Percentiles rank a stretch among this genome's conserved stretches.
Evolutionary conservation across 163 green algal species (phyloP).

Genomic region (Prototheca wickerhamii): DNA sequence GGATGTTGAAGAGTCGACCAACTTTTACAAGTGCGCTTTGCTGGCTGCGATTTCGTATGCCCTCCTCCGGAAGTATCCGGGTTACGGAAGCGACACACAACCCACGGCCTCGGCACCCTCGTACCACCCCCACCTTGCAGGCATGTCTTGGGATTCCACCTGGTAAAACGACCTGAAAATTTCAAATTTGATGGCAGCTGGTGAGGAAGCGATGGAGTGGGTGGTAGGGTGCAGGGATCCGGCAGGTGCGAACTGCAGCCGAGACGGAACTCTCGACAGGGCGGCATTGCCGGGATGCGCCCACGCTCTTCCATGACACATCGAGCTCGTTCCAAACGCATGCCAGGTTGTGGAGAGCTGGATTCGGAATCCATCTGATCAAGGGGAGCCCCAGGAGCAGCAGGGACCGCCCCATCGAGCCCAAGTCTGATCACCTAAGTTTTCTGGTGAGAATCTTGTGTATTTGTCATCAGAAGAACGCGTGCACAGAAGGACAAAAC

Average conservation of each 20-base stretch:
- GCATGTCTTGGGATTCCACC: constrained; percentile 62
- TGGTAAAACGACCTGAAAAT: constrained; percentile 43
- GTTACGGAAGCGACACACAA: not conserved
- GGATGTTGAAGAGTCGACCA: constrained; percentile 20
- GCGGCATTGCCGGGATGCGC: not conserved
- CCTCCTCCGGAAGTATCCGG: not conserved
- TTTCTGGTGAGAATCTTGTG: constrained; percentile 46
- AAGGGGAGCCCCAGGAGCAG: constrained; percentile 24
- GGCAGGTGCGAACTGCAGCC: too few relatives aligned
- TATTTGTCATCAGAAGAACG: not conserved
- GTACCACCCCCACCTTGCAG: constrained; percentile 41
- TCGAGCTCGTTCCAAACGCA: not conserved
- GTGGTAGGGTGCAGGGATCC: not conserved
- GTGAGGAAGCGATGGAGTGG: constrained; percentile 22
- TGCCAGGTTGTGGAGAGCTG: constrained; percentile 61
- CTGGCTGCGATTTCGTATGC: not conserved
- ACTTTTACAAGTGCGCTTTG: not conserved
- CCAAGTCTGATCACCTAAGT: constrained; percentile 59
- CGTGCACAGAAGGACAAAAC: not conserved
- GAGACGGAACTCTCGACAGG: not conserved
- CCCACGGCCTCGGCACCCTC: not conserved
- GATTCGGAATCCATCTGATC: constrained; percentile 66
- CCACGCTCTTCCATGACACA: not conserved
- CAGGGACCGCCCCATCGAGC: constrained; percentile 35
- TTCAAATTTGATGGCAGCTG: constrained; percentile 73